Conservation (phyloP, 371 early-diverging fungal genomes). For the Haplosporangium sp. region DNA sequence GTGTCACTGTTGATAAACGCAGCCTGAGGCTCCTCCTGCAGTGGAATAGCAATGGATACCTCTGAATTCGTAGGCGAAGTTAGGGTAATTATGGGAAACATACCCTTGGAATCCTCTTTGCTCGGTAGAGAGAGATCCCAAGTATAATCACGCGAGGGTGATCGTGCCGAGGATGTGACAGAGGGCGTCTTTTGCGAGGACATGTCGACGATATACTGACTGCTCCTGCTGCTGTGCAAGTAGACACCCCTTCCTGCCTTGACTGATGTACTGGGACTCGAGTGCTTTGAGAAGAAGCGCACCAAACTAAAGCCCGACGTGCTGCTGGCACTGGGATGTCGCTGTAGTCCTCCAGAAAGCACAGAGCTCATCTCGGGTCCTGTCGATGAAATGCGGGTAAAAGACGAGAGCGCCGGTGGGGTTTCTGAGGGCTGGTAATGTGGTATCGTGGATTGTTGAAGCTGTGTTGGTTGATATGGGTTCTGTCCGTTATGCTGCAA, state of each 20-base stretch:
- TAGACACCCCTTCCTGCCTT: neutral
- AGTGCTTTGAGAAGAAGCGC: slow-evolving; percentile 24
- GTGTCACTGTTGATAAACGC: neutral
- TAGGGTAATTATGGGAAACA: slow-evolving; percentile 38
- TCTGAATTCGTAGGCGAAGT: slow-evolving; percentile 50
- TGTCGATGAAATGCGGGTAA: slow-evolving; percentile 27
- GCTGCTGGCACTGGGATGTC: neutral
- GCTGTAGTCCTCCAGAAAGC: neutral
- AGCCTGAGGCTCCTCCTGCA: slow-evolving; percentile 1
- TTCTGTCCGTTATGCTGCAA: no score
- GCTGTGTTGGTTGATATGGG: neutral
- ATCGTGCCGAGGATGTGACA: slow-evolving; percentile 16
- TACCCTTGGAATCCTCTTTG: slow-evolving; percentile 22
- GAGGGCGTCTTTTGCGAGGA: slow-evolving; percentile 26
- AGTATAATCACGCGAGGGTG: slow-evolving; percentile 11
- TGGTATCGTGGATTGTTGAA: slow-evolving; percentile 1
- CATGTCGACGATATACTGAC: neutral
- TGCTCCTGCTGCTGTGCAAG: neutral
- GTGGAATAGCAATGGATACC: slow-evolving; percentile 18
- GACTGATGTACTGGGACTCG: neutral
- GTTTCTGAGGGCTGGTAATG: slow-evolving; percentile 18
- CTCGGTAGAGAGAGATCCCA: slow-evolving; percentile 8
- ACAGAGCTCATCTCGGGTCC: slow-evolving; percentile 22
- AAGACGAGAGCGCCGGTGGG: slow-evolving; percentile 28
- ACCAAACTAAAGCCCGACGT: slow-evolving; percentile 19